phyloP scores from a whole-genome alignment of 169 alveolate species.

The Plasmodium berghei region DNA sequence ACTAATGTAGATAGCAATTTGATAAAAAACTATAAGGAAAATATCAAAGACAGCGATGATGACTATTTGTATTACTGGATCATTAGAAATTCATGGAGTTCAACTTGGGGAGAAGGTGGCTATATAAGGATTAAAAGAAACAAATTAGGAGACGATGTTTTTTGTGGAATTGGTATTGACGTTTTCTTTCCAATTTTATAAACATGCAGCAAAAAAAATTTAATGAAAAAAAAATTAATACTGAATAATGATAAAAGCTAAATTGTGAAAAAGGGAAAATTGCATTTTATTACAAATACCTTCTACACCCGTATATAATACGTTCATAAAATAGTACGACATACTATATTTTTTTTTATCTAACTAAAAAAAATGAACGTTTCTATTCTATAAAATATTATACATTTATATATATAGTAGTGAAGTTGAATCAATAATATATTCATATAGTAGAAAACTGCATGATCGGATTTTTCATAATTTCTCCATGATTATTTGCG shows the following conservation, averaged over 20 bases:
- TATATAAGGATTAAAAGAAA: slow-evolving; percentile 82
- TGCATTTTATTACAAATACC: no score
- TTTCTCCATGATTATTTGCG: no score
- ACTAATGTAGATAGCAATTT: slow-evolving; percentile 20
- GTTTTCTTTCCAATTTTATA: slow-evolving; percentile 59
- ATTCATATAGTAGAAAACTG: no score
- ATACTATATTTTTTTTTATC: no score
- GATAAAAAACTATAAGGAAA: background rate
- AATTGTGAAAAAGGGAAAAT: no score
- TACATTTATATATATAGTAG: no score
- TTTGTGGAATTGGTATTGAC: slow-evolving; percentile 64
- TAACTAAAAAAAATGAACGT: no score
- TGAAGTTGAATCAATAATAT: no score
- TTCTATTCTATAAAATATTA: no score
- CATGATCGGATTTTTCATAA: no score
- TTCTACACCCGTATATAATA: no score
- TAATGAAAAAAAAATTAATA: background rate
- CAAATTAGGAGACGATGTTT: slow-evolving; percentile 44
- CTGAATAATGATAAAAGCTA: background rate
- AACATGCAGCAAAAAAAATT: background rate
- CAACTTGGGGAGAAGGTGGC: slow-evolving; percentile 91
- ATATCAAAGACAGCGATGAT: slow-evolving; percentile 4
- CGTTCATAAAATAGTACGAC: no score
- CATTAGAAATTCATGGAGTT: slow-evolving; percentile 91
- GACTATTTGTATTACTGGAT: slow-evolving; percentile 84